These are phyloP conservation scores for Speleostelium caveatum DNA, from an alignment of 78 protist genomes.

Conservation along the genomic window DNA sequence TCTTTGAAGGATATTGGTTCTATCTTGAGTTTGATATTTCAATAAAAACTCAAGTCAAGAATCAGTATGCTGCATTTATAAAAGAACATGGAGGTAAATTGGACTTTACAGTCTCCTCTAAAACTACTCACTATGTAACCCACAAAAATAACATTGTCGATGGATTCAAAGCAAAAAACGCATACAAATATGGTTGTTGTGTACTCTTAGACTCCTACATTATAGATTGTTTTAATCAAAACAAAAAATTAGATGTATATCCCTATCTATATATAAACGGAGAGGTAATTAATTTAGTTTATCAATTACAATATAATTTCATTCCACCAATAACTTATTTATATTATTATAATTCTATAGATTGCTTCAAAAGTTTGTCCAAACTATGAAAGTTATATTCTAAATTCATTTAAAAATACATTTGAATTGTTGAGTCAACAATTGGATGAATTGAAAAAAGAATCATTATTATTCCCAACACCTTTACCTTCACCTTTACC, in stretches of 20 bases:
- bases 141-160: background rate
- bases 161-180: slow-evolving; percentile 2
- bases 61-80: slow-evolving; percentile 9
- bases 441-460: background rate
- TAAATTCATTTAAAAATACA: background rate
- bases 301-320: too few relatives aligned
- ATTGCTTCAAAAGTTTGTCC: too few relatives aligned
- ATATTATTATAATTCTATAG: too few relatives aligned
- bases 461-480: background rate
- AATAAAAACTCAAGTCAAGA: background rate
- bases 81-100: slow-evolving; percentile 11
- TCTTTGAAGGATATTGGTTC: background rate
- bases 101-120: slow-evolving; percentile 5
- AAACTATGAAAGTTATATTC: background rate
- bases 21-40: background rate
- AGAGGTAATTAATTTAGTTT: too few relatives aligned
- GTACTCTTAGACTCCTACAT: slow-evolving; percentile 4
- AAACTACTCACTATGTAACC: slow-evolving; percentile 12
- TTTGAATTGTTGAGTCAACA: background rate
- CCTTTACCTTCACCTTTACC: background rate
- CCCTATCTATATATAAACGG: slow-evolving; percentile 10
- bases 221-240: background rate
- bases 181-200: background rate
- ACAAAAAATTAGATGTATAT: background rate
- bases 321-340: too few relatives aligned